Conservation (phyloP, 2,329 filamentous ascomycete genomes). For the Sphaerulina vaccinii region DNA sequence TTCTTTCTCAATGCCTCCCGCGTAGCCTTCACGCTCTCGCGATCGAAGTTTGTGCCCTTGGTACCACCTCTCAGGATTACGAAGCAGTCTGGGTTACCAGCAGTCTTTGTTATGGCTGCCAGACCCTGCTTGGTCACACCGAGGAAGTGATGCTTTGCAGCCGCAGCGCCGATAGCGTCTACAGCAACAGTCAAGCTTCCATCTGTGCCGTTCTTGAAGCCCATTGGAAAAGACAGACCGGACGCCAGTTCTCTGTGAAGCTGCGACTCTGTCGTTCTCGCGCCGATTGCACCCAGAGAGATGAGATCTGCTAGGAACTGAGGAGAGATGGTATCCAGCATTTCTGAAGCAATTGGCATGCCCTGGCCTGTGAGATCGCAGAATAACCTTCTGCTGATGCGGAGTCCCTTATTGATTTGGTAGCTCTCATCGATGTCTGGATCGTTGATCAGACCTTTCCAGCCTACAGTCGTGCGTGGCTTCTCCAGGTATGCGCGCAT, state of each 20-base stretch:
- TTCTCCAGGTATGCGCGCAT: slow-evolving; percentile 99
- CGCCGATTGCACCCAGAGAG: slow-evolving; percentile 91
- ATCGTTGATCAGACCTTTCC: slow-evolving; percentile 99
- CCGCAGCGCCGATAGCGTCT: slow-evolving; percentile 82
- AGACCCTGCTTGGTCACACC: slow-evolving; percentile 97
- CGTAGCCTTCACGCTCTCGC: slow-evolving; percentile 73
- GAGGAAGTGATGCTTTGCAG: slow-evolving; percentile 92
- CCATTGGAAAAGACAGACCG: slow-evolving; percentile 93
- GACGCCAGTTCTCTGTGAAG: slow-evolving; percentile 93
- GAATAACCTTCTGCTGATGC: slow-evolving; percentile 90
- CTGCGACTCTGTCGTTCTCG: slow-evolving; percentile 93
- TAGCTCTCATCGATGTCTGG: slow-evolving; percentile 95
- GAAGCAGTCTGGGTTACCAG: slow-evolving; percentile 95
- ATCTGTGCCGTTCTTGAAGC: slow-evolving; percentile 99
- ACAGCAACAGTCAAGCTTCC: slow-evolving; percentile 87
- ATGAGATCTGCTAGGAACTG: slow-evolving; percentile 97
- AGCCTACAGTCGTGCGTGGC: slow-evolving; percentile 94
- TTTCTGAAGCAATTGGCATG: slow-evolving; percentile 95
- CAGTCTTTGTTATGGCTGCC: slow-evolving; percentile 89
- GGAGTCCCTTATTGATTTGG: slow-evolving; percentile 98
- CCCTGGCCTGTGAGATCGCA: slow-evolving; percentile 80
- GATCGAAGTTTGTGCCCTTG: slow-evolving; percentile 91
- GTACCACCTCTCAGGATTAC: slow-evolving; percentile 91
- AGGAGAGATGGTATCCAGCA: slow-evolving; percentile 97
- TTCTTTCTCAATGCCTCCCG: slow-evolving; percentile 79